These are phyloP conservation scores for Blastobotrys aristatus DNA, from an alignment of 1,139 yeast species.

Conservation along the genomic window DNA sequence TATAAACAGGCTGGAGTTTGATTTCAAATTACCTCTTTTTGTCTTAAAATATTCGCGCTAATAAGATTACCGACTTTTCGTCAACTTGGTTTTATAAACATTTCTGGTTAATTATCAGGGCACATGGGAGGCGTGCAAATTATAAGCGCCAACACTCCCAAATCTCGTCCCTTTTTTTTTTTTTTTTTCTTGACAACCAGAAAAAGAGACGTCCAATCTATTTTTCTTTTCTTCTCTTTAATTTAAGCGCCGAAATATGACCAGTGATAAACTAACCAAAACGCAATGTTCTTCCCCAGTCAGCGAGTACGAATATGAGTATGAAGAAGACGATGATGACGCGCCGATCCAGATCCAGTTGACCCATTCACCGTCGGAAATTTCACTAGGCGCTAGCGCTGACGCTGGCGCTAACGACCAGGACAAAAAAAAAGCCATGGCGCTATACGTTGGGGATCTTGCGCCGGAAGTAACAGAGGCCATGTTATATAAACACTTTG, in stretches of 20 bases:
- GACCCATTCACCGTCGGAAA: background rate
- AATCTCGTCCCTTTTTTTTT: background rate
- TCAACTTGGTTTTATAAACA: too few species aligned
- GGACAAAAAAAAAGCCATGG: slow-evolving; percentile 1
- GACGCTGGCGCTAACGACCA: background rate
- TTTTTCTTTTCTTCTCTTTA: background rate
- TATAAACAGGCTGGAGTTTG: too few species aligned
- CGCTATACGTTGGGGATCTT: slow-evolving; percentile 47
- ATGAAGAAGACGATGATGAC: slow-evolving; percentile 3
- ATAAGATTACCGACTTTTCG: too few species aligned
- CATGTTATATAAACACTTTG: slow-evolving; percentile 36
- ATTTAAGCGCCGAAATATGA: background rate
- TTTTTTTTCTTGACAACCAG: too few species aligned
- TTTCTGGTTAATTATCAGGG: too few species aligned
- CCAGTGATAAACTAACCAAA: background rate
- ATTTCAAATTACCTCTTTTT: too few species aligned
- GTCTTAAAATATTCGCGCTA: too few species aligned
- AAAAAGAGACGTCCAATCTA: too few species aligned
- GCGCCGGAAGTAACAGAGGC: slow-evolving; percentile 39
- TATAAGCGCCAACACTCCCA: too few species aligned
- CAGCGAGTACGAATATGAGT: background rate
- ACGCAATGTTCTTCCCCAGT: slow-evolving; percentile 1
- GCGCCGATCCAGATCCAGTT: slow-evolving; percentile 4
- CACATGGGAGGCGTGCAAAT: too few species aligned
- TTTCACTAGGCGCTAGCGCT: background rate